Evolutionary conservation across 2,329 filamentous ascomycete genomes (phyloP).

Genomic region (Diaporthe velutina): DNA sequence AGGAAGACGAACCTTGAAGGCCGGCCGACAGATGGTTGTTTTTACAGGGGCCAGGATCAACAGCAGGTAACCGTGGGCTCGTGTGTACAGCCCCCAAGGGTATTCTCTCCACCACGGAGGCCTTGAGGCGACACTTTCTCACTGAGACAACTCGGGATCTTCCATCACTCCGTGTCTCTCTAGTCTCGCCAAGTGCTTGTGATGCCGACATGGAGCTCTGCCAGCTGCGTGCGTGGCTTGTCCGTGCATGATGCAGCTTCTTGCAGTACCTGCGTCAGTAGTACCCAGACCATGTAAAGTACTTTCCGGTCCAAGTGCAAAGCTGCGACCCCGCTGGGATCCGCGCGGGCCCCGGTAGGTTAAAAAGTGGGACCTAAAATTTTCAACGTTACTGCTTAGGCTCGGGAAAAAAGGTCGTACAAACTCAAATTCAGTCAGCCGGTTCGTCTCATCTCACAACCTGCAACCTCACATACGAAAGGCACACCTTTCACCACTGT

Average conservation of each 20-base stretch:
- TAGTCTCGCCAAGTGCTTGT: not conserved
- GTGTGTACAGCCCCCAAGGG: not conserved
- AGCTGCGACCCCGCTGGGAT: constrained; percentile 14
- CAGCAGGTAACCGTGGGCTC: not conserved
- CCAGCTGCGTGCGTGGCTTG: not conserved
- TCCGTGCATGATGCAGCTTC: not conserved
- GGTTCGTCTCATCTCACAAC: constrained; percentile 24
- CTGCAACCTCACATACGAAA: not conserved
- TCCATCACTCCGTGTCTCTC: not conserved
- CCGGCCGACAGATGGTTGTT: no score
- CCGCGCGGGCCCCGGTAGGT: constrained; percentile 30
- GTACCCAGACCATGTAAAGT: not conserved
- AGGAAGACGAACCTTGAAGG: not conserved
- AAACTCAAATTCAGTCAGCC: constrained; percentile 15
- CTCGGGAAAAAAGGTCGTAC: constrained; percentile 8
- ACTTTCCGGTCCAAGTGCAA: not conserved
- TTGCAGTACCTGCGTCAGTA: not conserved
- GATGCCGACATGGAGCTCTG: not conserved
- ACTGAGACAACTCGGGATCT: not conserved
- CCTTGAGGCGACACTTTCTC: not conserved
- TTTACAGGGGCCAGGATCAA: not conserved
- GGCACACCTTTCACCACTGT: not conserved
- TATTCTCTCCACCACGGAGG: not conserved
- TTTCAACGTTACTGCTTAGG: constrained; percentile 33
- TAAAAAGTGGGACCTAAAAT: constrained; percentile 33